Percentiles rank a stretch among this genome's conserved stretches.
Evolutionary conservation across 495 filamentous ascomycete species (phyloP).

Genomic region (Hyphodiscus hymeniophilus): DNA sequence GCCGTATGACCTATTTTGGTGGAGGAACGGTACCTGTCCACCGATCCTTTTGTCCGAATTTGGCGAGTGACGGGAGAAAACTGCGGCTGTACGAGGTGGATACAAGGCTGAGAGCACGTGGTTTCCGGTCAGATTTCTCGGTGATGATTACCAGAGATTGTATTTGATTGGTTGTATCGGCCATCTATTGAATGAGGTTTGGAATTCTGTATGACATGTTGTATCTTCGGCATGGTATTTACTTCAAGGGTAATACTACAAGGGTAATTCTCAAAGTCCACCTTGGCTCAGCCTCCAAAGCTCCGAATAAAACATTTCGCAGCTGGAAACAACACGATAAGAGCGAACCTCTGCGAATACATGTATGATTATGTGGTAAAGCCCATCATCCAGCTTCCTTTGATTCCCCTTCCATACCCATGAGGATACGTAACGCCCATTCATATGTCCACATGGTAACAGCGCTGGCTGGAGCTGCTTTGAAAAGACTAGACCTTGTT

Average conservation of each 20-base stretch:
- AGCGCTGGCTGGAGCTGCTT: slow-evolving; percentile 90
- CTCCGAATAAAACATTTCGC: background rate
- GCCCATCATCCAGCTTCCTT: background rate
- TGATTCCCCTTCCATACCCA: slow-evolving; percentile 24
- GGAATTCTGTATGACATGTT: no score
- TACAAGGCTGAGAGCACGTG: background rate
- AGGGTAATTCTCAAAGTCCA: background rate
- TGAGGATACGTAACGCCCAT: slow-evolving; percentile 51
- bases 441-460: slow-evolving; percentile 99
- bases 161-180: no score
- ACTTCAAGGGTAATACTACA: background rate
- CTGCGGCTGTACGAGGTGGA: background rate
- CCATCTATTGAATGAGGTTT: no score
- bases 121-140: background rate
- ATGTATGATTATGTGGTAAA: no score
- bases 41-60: slow-evolving; percentile 6
- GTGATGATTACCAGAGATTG: no score
- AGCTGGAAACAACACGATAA: no score
- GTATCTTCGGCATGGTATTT: no score
- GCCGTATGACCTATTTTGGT: background rate
- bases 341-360: background rate
- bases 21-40: background rate
- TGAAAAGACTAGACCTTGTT: slow-evolving; percentile 48
- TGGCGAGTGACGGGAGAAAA: slow-evolving; percentile 3
- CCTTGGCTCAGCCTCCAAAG: background rate